Evolutionary conservation across 2,329 filamentous ascomycete species (phyloP).

Genomic region (Thyridium curvatum): DNA sequence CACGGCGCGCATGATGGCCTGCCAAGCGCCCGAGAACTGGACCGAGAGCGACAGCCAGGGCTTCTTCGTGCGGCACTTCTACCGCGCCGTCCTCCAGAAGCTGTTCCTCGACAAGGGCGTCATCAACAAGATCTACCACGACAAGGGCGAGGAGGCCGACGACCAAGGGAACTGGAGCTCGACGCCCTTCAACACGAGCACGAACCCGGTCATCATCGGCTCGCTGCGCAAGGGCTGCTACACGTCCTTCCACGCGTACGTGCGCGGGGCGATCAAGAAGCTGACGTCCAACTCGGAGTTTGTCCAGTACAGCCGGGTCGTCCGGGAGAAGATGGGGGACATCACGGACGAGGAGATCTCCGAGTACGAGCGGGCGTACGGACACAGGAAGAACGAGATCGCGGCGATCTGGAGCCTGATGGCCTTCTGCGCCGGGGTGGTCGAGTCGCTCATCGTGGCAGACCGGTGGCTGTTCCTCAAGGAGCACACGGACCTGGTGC

Average conservation of each 20-base stretch:
- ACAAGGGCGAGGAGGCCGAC: conserved; percentile 14
- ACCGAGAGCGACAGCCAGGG: conserved; percentile 68
- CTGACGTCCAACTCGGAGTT: conserved; percentile 54
- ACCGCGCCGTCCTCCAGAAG: conserved; percentile 80
- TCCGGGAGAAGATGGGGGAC: conserved; percentile 58
- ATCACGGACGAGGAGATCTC: conserved; percentile 72
- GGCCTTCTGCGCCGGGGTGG: conserved; percentile 86
- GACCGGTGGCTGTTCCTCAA: conserved; percentile 84
- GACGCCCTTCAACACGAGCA: conserved; percentile 48
- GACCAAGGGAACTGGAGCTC: conserved; percentile 6
- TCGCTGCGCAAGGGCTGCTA: conserved; percentile 78
- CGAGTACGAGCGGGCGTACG: conserved; percentile 61
- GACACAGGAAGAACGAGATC: conserved; percentile 67
- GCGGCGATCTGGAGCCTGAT: conserved; percentile 90
- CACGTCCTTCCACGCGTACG: conserved; percentile 66
- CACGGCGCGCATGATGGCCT: conserved; percentile 96
- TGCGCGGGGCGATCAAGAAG: conserved; percentile 75
- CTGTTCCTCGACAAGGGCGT: conserved; percentile 85
- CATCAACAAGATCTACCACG: conserved; percentile 53
- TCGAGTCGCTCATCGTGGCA: conserved; percentile 83
- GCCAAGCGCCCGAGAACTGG: conserved; percentile 94
- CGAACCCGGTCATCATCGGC: conserved; percentile 80
- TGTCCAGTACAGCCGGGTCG: conserved; percentile 51
- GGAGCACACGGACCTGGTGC: conserved; percentile 66
- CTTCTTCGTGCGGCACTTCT: conserved; percentile 93